These are phyloP conservation scores for Talaromyces sp. DNA, from an alignment of 2,329 filamentous ascomycete species.

Conservation along the genomic window DNA sequence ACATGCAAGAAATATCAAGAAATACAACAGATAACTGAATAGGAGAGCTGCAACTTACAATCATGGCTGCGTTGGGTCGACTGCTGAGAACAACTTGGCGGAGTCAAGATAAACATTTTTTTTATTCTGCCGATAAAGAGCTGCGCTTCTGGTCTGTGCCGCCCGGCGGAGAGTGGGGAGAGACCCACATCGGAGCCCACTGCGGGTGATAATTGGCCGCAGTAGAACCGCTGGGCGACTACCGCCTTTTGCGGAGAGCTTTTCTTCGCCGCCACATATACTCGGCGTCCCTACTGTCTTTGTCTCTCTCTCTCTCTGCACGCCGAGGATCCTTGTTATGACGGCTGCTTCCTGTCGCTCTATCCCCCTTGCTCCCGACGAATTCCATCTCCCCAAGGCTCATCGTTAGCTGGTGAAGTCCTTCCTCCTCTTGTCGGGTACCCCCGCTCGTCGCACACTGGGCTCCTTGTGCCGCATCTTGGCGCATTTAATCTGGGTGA, in stretches of 20 bases:
- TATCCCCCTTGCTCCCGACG: neutral
- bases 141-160: neutral
- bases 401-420: neutral
- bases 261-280: conserved; percentile 13
- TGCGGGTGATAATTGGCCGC: conserved; percentile 25
- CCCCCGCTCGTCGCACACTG: neutral
- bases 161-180: conserved; percentile 17
- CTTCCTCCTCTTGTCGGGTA: neutral
- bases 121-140: conserved; percentile 27
- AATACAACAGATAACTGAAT: neutral
- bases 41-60: conserved; percentile 6
- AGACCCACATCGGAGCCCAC: conserved; percentile 21
- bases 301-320: neutral
- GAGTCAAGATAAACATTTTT: conserved; percentile 26
- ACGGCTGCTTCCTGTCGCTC: neutral
- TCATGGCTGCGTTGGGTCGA: conserved; percentile 6
- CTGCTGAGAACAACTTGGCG: neutral
- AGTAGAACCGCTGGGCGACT: conserved; percentile 12
- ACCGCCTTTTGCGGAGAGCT: conserved; percentile 13
- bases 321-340: neutral
- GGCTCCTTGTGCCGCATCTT: neutral
- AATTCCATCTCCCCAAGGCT: neutral
- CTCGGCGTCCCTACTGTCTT: neutral
- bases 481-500: neutral
- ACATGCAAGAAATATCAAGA: neutral